A percentile compares a stretch with the other conserved stretches of the same genome.
Conservation (phyloP, 176 grass and related monocot genomes). For the Oryza coarctata region DNA sequence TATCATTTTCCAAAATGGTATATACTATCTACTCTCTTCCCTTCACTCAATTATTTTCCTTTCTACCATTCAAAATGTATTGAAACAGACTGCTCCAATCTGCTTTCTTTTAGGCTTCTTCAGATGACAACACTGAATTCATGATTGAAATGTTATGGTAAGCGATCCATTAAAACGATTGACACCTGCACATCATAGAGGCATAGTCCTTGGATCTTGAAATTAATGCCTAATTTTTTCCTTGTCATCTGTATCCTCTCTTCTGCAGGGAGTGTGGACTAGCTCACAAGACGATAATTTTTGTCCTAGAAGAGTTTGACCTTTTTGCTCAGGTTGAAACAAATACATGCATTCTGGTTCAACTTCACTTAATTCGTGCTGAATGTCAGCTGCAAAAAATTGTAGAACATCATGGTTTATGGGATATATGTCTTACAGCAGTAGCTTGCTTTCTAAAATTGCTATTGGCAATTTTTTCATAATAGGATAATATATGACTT, state of each 20-base stretch:
- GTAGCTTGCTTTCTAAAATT: not conserved
- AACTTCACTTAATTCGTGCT: slow-evolving; percentile 10
- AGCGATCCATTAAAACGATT: slow-evolving; percentile 23
- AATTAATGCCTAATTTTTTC: not conserved
- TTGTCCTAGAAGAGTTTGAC: slow-evolving; percentile 87
- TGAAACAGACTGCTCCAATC: slow-evolving; percentile 3
- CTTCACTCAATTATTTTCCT: not conserved
- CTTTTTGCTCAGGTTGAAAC: slow-evolving; percentile 85
- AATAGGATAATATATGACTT: not conserved
- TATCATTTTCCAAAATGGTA: slow-evolving; percentile 98
- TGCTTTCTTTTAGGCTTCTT: slow-evolving; percentile 75
- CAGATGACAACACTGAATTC: slow-evolving; percentile 91
- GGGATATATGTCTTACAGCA: slow-evolving; percentile 1
- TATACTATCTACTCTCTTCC: slow-evolving; percentile 22
- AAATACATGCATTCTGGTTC: slow-evolving; percentile 28
- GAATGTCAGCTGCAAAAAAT: slow-evolving; percentile 6
- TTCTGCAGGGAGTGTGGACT: slow-evolving; percentile 82
- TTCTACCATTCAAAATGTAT: slow-evolving; percentile 13
- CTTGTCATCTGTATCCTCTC: slow-evolving; percentile 30
- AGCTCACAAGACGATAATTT: slow-evolving; percentile 79
- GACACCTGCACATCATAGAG: slow-evolving; percentile 12
- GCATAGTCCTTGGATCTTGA: not conserved
- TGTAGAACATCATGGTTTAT: not conserved
- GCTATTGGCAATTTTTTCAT: slow-evolving; percentile 1
- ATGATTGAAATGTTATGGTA: slow-evolving; percentile 85